Evolutionary conservation across 176 grass and related monocot species (phyloP).

Genomic region (Otatea glauca): DNA sequence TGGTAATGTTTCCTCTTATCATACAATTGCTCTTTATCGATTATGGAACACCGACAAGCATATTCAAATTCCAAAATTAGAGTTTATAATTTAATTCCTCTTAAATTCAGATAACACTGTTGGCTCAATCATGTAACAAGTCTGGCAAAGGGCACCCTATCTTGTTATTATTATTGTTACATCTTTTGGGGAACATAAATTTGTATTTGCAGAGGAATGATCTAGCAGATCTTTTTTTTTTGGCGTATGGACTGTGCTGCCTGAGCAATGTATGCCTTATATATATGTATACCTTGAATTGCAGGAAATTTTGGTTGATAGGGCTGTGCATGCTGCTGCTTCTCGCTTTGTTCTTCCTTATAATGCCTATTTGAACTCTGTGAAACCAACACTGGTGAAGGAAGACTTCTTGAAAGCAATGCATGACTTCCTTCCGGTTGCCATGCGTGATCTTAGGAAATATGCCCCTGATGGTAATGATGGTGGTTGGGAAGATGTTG

Average conservation of each 20-base stretch:
- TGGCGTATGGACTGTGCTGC: not conserved
- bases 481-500: constrained; percentile 92
- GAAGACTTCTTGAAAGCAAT: constrained; percentile 90
- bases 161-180: not conserved
- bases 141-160: constrained; percentile 6
- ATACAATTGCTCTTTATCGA: constrained; percentile 27
- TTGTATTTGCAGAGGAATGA: constrained; percentile 15
- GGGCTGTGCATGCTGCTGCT: constrained; percentile 81
- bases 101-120: not conserved
- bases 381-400: constrained; percentile 52
- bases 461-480: constrained; percentile 67
- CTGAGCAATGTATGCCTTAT: constrained; percentile 19
- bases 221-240: constrained; percentile 1
- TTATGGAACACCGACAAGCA: constrained; percentile 13
- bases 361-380: constrained; percentile 35
- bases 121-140: constrained; percentile 12
- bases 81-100: not conserved
- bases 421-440: constrained; percentile 89
- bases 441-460: constrained; percentile 94
- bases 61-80: constrained; percentile 18
- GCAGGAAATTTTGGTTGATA: constrained; percentile 94
- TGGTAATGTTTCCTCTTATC: constrained; percentile 61
- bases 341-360: constrained; percentile 64
- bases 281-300: constrained; percentile 33
- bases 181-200: not conserved